These are phyloP conservation scores for Chlorella sp. DNA, from an alignment of 139 green algal species.

Conservation along the genomic window DNA sequence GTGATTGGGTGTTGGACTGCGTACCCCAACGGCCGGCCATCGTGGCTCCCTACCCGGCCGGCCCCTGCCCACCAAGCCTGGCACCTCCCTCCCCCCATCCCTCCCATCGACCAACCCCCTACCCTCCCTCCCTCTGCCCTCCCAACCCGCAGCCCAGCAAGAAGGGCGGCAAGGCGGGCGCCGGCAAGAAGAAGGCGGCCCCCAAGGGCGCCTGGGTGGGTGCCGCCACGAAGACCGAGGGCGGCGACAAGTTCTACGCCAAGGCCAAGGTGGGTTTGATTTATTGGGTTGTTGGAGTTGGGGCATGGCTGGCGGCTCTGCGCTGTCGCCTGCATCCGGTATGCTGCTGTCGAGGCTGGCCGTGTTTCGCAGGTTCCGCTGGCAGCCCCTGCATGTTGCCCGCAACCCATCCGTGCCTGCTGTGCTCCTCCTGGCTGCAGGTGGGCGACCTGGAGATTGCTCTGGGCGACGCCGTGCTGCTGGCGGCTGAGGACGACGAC, in stretches of 20 bases:
- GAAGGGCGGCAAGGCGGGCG: constrained; percentile 16
- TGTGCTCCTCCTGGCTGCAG: constrained; percentile 15
- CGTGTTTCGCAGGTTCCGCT: not conserved
- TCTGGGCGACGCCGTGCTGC: constrained; percentile 57
- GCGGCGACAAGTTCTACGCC: constrained; percentile 48
- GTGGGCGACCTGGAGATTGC: constrained; percentile 49
- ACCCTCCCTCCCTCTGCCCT: not conserved
- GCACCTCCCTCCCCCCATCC: not conserved
- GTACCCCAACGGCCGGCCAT: not conserved
- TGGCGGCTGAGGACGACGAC: constrained; percentile 39
- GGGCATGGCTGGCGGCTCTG: not conserved
- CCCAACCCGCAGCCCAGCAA: not conserved
- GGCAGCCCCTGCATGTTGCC: not conserved
- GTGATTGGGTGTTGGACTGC: not conserved
- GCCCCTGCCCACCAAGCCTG: not conserved
- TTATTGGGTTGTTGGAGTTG: not conserved
- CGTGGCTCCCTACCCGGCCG: not conserved
- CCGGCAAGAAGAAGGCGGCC: constrained; percentile 11
- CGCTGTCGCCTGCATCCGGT: not conserved
- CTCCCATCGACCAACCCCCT: not conserved
- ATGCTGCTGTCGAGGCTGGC: not conserved
- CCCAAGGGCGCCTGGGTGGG: constrained; percentile 49
- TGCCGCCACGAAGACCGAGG: constrained; percentile 6
- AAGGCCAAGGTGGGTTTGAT: constrained; percentile 9
- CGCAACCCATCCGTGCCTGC: not conserved